Conservation (phyloP, 2,329 filamentous ascomycete species). For the Calonectria pseudoturangicola region DNA sequence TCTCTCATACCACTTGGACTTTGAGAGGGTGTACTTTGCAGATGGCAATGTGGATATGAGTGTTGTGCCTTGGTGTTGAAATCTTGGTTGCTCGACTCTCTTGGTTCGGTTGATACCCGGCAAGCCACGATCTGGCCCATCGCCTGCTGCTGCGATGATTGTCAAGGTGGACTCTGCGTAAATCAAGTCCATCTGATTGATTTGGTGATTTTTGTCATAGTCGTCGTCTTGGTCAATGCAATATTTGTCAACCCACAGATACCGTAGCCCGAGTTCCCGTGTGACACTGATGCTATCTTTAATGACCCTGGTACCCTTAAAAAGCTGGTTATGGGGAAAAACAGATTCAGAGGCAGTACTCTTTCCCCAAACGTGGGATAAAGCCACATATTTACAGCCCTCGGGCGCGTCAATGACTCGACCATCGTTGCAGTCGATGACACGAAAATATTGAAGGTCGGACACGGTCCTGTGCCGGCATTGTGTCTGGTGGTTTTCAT, state of each 20-base stretch:
- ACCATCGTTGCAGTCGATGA: neutral
- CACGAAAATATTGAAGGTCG: neutral
- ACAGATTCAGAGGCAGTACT: neutral
- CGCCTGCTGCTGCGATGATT: slow-evolving; percentile 11
- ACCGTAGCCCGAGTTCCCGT: neutral
- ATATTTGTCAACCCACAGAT: slow-evolving; percentile 19
- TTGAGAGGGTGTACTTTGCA: neutral
- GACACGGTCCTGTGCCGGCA: neutral
- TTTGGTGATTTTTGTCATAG: neutral
- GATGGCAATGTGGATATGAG: neutral
- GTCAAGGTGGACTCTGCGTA: neutral
- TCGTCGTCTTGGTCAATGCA: slow-evolving; percentile 15
- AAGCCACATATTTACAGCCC: neutral
- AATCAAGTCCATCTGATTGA: slow-evolving; percentile 14
- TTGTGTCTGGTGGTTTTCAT: neutral
- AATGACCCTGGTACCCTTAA: neutral
- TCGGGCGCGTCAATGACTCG: neutral
- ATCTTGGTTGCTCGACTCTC: neutral
- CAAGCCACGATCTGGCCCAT: neutral
- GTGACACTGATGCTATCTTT: slow-evolving; percentile 1
- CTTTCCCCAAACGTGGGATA: neutral
- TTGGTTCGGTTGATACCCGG: neutral
- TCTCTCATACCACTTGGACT: neutral
- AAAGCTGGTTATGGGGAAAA: neutral
- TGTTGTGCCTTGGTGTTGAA: neutral